A percentile compares a stretch with the other conserved stretches of the same genome.
phyloP scores from a whole-genome alignment of 805 yeast species.

The Saccharomycopsis sp. region DNA sequence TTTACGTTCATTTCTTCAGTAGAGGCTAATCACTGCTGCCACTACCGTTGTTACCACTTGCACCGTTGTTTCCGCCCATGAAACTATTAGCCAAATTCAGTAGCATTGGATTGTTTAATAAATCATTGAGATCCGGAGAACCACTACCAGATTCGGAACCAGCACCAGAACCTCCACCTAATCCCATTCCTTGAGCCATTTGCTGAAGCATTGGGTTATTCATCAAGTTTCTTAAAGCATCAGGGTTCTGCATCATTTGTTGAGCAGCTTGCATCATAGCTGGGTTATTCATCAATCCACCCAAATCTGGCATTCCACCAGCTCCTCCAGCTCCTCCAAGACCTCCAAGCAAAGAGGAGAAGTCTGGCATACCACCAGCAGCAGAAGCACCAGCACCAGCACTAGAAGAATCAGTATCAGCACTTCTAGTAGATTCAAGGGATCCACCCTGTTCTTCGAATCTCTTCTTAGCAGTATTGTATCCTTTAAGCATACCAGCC shows the following conservation, averaged over 20 bases:
- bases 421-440: conserved; percentile 28
- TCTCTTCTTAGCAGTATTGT: conserved; percentile 85
- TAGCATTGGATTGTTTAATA: conserved; percentile 78
- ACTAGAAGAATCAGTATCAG: conserved; percentile 26
- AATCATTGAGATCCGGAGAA: conserved; percentile 53
- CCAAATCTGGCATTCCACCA: conserved; percentile 67
- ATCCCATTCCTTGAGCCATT: conserved; percentile 74
- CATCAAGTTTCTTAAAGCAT: conserved; percentile 66
- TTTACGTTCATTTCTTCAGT: no score
- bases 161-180: conserved; percentile 39
- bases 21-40: conserved; percentile 12
- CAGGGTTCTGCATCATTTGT: conserved; percentile 80
- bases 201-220: conserved; percentile 72
- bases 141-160: conserved; percentile 21
- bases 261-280: conserved; percentile 86
- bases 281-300: conserved; percentile 81
- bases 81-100: conserved; percentile 66
- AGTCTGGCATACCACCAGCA: conserved; percentile 63
- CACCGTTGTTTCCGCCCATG: conserved; percentile 44
- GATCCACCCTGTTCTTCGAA: conserved; percentile 66
- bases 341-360: conserved; percentile 51
- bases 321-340: conserved; percentile 51
- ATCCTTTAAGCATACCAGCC: conserved; percentile 88
- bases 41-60: conserved; percentile 17
- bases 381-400: conserved; percentile 26